Base-by-base conservation (phyloP, 2,329 filamentous ascomycete genomes). In the Hypoxylon sp. region DNA sequence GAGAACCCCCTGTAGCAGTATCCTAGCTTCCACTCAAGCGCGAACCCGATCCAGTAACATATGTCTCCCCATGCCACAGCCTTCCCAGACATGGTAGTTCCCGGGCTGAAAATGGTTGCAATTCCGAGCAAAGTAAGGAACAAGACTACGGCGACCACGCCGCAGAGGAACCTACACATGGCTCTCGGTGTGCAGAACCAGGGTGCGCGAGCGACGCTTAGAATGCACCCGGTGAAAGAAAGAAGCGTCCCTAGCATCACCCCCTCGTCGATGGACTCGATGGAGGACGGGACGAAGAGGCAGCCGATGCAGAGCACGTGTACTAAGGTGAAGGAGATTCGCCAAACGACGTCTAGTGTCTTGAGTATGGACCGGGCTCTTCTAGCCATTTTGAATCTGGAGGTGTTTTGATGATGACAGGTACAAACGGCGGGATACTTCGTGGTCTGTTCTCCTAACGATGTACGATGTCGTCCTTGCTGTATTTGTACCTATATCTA, bases 1-100 rank as follows among this genome's bases (percentile, higher is more conserved):
- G 2, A 26, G 7, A 51, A 14, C 12, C n/a, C n/a, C n/a, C 24
- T 28, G 32, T 44, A 44, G 7, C 36, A 33, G 5, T 33, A 59
- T 3, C 12, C 18, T 4, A 6, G 1, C 42, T 8, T 9, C 22
- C 26, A 55, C 33, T 61, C 44, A 2, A 55, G 4, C 36, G 9
- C 24, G 18, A 44, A 56, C 1, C 28, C 46, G 16, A 14, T 4
- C 36, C 22, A 56, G 20, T 50, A 56, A 33, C 24, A 61, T 18
- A 40, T 9, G 12, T 18, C 8, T 3, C 36, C 36, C 36, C n/a
- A 18, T 3, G 36, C 36, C 6, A 40, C 3, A 0, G n/a, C 7
- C 16, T 9, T 6, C n/a, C 36, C 36, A 2, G 5, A 18, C 16
- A 9, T 2, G 36, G 1, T 9, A 14, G 16, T 8, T 16, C 7